Evolutionary conservation across 2,329 filamentous ascomycete genomes (phyloP), one percentile per base, ranked within the genome.

Genomic region (Monilinia aucupariae): DNA sequence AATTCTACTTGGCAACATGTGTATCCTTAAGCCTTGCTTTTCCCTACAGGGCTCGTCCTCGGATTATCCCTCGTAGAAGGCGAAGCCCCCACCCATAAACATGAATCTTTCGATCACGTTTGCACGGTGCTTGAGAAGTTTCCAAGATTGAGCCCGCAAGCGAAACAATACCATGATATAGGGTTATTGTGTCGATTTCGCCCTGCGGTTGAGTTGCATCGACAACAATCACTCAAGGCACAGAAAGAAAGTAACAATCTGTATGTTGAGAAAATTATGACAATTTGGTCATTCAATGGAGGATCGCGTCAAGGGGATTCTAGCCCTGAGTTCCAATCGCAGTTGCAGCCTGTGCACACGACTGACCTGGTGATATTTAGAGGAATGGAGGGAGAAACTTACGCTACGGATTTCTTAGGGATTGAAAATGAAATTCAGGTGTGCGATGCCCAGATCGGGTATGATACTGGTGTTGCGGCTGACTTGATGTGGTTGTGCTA

Each of bases 401-500:
- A 47, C 30, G 54, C 54, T 4, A 34, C n/a, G 15, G 54, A 56
- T 56, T 56, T 56, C 41, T 56, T 56, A 25, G 41, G 54, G 6
- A 47, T 56, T 34, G 54, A 56, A 34, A 47, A 56, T 15, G 54
- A 56, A 47, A 56, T 56, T 15, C 54, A 47, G 41, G 47, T 47
- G 30, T 56, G 41, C 20, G 54, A 56, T 47, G 41, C 54, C 25
- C 41, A 56, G 25, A 56, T 56, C 34, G 54, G 54, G 20, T 58
- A 58, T 37, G 54, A 58, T 48, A 25, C 54, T 5, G 54, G 54
- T 9, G 54, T 58, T 13, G 54, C 54, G 20, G 54, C 54, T 47
- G 54, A 58, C 47, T 22, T 47, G n/a, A 34, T 41, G 41, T 58
- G 54, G 54, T n/a, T 58, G 30, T 58, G 41, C 54, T 58, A 58